Conservation (phyloP, 1,284 basidiomycete genomes). For the Athelia psychrophila region DNA sequence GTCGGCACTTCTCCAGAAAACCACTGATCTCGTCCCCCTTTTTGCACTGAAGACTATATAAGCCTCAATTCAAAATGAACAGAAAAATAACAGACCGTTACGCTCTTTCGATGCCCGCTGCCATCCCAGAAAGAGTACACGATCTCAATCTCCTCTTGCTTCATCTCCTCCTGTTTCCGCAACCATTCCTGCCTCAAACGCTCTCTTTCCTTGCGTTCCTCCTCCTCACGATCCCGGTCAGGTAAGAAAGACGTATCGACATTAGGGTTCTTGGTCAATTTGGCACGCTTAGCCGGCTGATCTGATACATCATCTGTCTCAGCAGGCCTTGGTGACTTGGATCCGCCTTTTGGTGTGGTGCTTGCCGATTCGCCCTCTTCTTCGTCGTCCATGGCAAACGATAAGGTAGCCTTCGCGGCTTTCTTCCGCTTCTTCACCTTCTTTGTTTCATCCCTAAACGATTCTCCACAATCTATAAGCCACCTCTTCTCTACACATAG, state of each 20-base stretch:
- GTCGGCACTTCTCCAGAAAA: constrained; percentile 92
- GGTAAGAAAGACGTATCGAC: constrained; percentile 99
- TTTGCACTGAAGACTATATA: constrained; percentile 68
- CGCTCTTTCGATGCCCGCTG: constrained; percentile 92
- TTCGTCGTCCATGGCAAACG: constrained; percentile 86
- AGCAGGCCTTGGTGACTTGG: constrained; percentile 33
- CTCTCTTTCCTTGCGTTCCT: constrained; percentile 86
- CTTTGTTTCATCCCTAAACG: constrained; percentile 81
- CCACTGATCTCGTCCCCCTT: constrained; percentile 92
- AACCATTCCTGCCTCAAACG: constrained; percentile 91
- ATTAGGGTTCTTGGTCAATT: constrained; percentile 91
- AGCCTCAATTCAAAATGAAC: constrained; percentile 1
- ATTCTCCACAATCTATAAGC: constrained; percentile 77
- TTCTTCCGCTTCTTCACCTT: constrained; percentile 93
- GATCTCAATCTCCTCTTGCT: constrained; percentile 88
- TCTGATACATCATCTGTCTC: constrained; percentile 34
- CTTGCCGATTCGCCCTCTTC: constrained; percentile 30
- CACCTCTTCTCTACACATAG: constrained; percentile 31
- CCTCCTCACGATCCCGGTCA: constrained; percentile 93
- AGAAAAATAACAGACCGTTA: constrained; percentile 60
- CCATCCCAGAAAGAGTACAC: constrained; percentile 99
- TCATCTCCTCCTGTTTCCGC: constrained; percentile 83
- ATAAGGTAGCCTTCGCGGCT: constrained; percentile 77
- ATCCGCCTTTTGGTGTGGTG: constrained; percentile 15
- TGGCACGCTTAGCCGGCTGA: constrained; percentile 63